Percentiles rank a stretch among this genome's conserved stretches.
These are phyloP conservation scores for Penicillium thymicola DNA, from an alignment of 2,329 filamentous ascomycete genomes.

Conservation along the genomic window DNA sequence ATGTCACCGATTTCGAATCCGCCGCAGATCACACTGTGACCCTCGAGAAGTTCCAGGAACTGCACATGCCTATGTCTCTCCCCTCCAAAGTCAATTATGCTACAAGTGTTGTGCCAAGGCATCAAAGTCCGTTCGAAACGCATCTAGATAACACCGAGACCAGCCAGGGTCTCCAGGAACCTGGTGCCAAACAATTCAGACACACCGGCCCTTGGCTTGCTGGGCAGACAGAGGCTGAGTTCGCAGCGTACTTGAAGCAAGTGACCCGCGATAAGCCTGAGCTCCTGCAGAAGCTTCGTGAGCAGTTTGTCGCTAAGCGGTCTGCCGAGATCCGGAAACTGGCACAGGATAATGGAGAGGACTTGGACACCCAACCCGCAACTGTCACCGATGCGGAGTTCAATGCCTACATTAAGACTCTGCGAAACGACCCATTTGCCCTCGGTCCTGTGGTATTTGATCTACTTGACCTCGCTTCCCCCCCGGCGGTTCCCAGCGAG, in stretches of 20 bases:
- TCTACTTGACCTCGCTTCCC: constrained; percentile 55
- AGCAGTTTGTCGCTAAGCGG: constrained; percentile 33
- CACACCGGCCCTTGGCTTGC: constrained; percentile 58
- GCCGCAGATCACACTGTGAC: constrained; percentile 78
- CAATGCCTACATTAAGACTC: constrained; percentile 44
- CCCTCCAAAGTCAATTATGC: constrained; percentile 35
- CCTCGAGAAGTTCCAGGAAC: constrained; percentile 79
- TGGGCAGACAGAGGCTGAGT: constrained; percentile 55
- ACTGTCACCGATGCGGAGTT: constrained; percentile 47
- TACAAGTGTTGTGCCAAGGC: constrained; percentile 26
- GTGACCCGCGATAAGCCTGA: constrained; percentile 42
- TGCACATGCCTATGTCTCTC: constrained; percentile 68
- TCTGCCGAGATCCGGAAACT: constrained; percentile 36
- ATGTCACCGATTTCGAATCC: constrained; percentile 83
- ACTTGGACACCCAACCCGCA: constrained; percentile 28
- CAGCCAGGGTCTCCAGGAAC: constrained; percentile 32
- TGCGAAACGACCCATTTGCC: constrained; percentile 42
- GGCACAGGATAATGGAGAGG: constrained; percentile 41
- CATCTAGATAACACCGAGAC: constrained; percentile 45
- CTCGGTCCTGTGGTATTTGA: constrained; percentile 53
- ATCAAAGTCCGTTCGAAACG: constrained; percentile 43
- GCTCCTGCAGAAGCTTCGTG: constrained; percentile 37
- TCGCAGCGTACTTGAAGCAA: constrained; percentile 50
- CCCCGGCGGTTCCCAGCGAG: constrained; percentile 37
- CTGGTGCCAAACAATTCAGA: constrained; percentile 51